Percentiles rank a stretch among this genome's conserved stretches.
Evolutionary conservation across 1,284 basidiomycete species (phyloP).

Genomic region (Pterulicium gracile): DNA sequence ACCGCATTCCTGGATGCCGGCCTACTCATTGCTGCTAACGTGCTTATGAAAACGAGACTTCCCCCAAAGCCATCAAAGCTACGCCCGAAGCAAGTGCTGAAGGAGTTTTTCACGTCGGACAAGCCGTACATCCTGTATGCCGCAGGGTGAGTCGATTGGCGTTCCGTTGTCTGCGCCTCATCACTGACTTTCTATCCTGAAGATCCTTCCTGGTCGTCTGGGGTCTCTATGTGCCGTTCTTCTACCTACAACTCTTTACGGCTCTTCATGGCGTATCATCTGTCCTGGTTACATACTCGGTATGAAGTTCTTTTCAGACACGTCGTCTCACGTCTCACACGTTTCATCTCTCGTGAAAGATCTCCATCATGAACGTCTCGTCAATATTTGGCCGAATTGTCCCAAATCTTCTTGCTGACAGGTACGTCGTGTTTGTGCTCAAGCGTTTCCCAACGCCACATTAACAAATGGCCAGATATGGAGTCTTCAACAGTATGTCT

Average conservation of each 20-base stretch:
- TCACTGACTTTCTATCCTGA: constrained; percentile 10
- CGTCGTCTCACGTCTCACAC: background rate
- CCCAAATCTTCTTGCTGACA: constrained; percentile 26
- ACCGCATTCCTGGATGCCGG: constrained; percentile 25
- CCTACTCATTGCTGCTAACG: constrained; percentile 23
- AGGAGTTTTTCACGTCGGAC: constrained; percentile 17
- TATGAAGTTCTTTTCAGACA: constrained; percentile 10
- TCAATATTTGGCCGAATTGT: constrained; percentile 29
- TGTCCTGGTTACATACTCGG: constrained; percentile 28
- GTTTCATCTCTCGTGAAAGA: constrained; percentile 15
- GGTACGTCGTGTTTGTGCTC: background rate
- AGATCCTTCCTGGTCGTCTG: constrained; percentile 15
- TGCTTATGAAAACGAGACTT: constrained; percentile 26
- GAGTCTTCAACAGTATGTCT: constrained; percentile 24
- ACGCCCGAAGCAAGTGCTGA: constrained; percentile 11
- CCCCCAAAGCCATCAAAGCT: constrained; percentile 16
- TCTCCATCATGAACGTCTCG: constrained; percentile 28
- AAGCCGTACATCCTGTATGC: constrained; percentile 8
- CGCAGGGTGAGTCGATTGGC: constrained; percentile 8
- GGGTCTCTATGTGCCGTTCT: constrained; percentile 30
- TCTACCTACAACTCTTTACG: constrained; percentile 34
- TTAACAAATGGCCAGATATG: constrained; percentile 12
- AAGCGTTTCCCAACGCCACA: background rate
- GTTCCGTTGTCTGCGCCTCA: constrained; percentile 1
- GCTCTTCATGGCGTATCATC: constrained; percentile 23